Evolutionary conservation across 23 red algal species (phyloP), one percentile per base, ranked within the genome.

Genomic region (Cyanidiococcus yangmingshanensis): DNA sequence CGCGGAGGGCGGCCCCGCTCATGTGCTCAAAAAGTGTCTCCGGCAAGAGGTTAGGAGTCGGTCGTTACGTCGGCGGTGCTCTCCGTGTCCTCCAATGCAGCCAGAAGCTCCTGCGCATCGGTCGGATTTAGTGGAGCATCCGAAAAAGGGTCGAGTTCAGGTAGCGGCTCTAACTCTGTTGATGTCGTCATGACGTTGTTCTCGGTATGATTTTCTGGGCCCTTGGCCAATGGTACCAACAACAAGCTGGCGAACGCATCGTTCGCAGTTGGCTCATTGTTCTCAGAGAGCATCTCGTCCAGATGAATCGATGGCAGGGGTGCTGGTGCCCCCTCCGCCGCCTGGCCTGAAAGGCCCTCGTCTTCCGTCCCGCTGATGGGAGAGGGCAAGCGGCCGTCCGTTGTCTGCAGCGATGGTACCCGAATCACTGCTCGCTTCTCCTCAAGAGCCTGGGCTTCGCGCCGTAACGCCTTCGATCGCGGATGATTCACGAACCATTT

Each of bases 401-500:
- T n/a, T n/a, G n/a, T n/a, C n/a, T n/a, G n/a, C n/a, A n/a, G n/a
- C n/a, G n/a, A n/a, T n/a, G n/a, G n/a, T n/a, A n/a, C n/a, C n/a
- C n/a, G n/a, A n/a, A n/a, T n/a, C n/a, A n/a, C n/a, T n/a, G n/a
- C n/a, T n/a, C 21, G 45, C 45, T 54, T 7, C 21, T 54, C 12
- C 45, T 7, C 45, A 21, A 54, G 21, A 54, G 45, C 45, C 21
- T 54, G 45, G 12, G 45, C 45, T 29, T 71, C 12, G 15, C 32
- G n/a, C 3, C 63, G 63, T 71, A 71, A 71, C 27, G 63, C 63
- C 12, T 35, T 3, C 63, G 63, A 12, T 7, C 7, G n/a, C 7
- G 63, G 63, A 71, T 71, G 63, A 7, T 71, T 71, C 12, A 71
- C 63, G 32, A 71, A 71, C 12, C 21, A 35, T 7, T 29, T 25